A percentile compares a stretch with the other conserved stretches of the same genome.
phyloP scores from a whole-genome alignment of 768 basidiomycete species.

The Strobilomyces echinocephalus region DNA sequence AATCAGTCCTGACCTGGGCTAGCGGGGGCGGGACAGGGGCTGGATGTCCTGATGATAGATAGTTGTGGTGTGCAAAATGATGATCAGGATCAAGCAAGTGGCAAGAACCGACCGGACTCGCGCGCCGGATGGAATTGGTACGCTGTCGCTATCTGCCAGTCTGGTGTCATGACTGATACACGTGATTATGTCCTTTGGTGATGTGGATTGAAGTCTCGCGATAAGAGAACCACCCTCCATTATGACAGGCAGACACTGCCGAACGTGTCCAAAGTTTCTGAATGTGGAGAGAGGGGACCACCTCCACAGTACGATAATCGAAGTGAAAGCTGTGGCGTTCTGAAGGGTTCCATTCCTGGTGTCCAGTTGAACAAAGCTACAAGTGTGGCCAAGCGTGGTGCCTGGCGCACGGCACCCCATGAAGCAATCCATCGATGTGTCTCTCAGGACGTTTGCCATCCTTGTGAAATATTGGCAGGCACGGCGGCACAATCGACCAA shows the following conservation, averaged over 20 bases:
- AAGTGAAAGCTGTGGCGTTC: neutral
- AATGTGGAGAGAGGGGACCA: neutral
- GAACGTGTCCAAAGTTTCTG: neutral
- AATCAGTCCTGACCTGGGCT: neutral
- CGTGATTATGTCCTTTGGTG: neutral
- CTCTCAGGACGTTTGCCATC: neutral
- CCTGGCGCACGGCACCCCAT: conserved; percentile 4
- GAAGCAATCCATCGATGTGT: neutral
- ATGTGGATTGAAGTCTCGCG: neutral
- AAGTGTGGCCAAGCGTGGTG: neutral
- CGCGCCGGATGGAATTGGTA: neutral
- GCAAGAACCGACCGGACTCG: neutral
- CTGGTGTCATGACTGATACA: neutral
- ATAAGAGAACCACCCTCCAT: neutral
- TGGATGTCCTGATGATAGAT: neutral
- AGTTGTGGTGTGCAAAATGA: neutral
- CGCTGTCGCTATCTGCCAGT: neutral
- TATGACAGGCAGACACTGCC: neutral
- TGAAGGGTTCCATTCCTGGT: neutral
- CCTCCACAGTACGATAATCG: neutral
- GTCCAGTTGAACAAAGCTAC: neutral
- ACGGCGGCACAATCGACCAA: conserved; percentile 1
- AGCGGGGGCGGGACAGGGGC: neutral
- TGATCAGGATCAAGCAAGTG: neutral
- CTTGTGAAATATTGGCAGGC: conserved; percentile 1